Percentiles rank a stretch among this genome's conserved stretches.
Conservation (phyloP, 176 grass and related monocot species). For the Zoysia japonica region DNA sequence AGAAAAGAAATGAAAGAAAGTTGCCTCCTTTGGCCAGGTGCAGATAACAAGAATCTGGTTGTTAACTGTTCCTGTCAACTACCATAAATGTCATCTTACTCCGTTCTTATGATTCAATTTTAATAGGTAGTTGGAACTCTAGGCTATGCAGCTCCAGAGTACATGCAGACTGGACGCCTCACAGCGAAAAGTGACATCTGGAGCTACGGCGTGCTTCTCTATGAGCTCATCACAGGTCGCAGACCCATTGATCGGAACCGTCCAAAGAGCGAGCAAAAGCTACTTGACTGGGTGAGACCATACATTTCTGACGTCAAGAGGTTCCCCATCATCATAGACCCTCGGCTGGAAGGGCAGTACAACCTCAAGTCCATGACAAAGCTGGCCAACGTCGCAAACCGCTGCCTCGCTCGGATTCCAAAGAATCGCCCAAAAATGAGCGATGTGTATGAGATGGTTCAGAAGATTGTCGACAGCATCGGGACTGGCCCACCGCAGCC, state of each 20-base stretch:
- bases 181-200: constrained; percentile 84
- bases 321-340: constrained; percentile 77
- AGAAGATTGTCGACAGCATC: constrained; percentile 48
- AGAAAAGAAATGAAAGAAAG: neutral
- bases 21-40: neutral
- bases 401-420: constrained; percentile 57
- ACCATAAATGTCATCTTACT: constrained; percentile 2
- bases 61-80: neutral
- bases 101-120: constrained; percentile 16
- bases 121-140: constrained; percentile 76
- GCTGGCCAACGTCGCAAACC: constrained; percentile 72
- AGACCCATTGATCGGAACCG: constrained; percentile 81
- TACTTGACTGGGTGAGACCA: constrained; percentile 91
- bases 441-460: constrained; percentile 76
- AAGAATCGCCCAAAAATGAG: constrained; percentile 96
- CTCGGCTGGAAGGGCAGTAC: constrained; percentile 63
- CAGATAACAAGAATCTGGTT: constrained; percentile 13
- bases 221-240: constrained; percentile 85
- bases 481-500: constrained; percentile 55
- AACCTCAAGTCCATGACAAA: constrained; percentile 65
- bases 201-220: constrained; percentile 95
- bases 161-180: constrained; percentile 83
- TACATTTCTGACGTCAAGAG: constrained; percentile 63
- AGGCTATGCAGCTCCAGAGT: constrained; percentile 88
- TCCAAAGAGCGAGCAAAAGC: constrained; percentile 88